phyloP scores from a whole-genome alignment of 2,329 filamentous ascomycete species.

The Aureobasidium zeae region DNA sequence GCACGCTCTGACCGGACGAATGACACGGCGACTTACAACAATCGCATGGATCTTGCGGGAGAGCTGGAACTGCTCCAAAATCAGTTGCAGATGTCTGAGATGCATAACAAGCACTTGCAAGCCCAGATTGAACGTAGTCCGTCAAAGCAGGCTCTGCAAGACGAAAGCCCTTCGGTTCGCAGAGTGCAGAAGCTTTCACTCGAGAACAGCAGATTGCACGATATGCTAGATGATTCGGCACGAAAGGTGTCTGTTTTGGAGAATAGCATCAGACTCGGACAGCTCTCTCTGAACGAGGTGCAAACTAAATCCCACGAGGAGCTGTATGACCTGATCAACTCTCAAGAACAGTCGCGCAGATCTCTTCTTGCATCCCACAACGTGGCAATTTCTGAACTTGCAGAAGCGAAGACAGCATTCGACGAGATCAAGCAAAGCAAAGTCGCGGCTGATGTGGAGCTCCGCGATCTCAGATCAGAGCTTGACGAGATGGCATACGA shows the following conservation, averaged over 20 bases:
- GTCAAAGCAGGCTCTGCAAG: slow-evolving; percentile 51
- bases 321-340: slow-evolving; percentile 83
- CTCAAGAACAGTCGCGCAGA: slow-evolving; percentile 80
- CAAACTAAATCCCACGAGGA: slow-evolving; percentile 92
- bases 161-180: slow-evolving; percentile 68
- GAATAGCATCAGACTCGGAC: slow-evolving; percentile 74
- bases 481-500: slow-evolving; percentile 69
- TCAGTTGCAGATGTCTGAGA: slow-evolving; percentile 84
- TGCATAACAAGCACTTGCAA: slow-evolving; percentile 90
- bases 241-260: slow-evolving; percentile 88
- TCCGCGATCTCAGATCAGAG: slow-evolving; percentile 75
- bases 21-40: slow-evolving; percentile 76
- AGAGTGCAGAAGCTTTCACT: slow-evolving; percentile 87
- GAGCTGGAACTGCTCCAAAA: slow-evolving; percentile 91
- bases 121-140: slow-evolving; percentile 71
- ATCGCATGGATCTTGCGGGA: slow-evolving; percentile 79
- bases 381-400: slow-evolving; percentile 71
- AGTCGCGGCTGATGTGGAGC: slow-evolving; percentile 69
- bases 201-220: slow-evolving; percentile 82
- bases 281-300: slow-evolving; percentile 80
- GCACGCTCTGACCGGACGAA: slow-evolving; percentile 74
- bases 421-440: slow-evolving; percentile 80
- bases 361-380: slow-evolving; percentile 78
- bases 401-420: slow-evolving; percentile 76
- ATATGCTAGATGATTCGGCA: slow-evolving; percentile 86